Evolutionary conservation across 1,284 basidiomycete species (phyloP).

Genomic region (Singerocomus inundabilis): DNA sequence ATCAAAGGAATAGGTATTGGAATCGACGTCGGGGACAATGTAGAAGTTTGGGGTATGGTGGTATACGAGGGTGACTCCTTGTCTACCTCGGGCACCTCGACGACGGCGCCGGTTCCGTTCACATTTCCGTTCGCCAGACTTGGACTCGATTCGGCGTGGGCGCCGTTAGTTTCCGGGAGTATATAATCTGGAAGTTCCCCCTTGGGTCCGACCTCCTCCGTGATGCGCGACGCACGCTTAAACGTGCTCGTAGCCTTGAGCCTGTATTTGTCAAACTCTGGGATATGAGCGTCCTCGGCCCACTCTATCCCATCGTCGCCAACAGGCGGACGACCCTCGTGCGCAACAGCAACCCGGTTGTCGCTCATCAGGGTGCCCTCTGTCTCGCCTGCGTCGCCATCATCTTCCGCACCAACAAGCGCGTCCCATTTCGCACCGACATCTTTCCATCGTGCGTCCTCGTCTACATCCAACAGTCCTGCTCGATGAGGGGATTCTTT

Average conservation of each 20-base stretch:
- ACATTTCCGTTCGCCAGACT: not conserved
- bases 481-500: conserved; percentile 37
- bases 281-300: conserved; percentile 47
- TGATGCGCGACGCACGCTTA: conserved; percentile 23
- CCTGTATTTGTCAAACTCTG: conserved; percentile 33
- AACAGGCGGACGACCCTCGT: conserved; percentile 20
- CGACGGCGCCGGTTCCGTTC: conserved; percentile 2
- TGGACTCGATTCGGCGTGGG: not conserved
- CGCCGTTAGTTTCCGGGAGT: conserved; percentile 7
- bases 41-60: conserved; percentile 8
- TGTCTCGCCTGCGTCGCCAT: conserved; percentile 19
- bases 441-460: conserved; percentile 45
- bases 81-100: conserved; percentile 8
- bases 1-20: conserved; percentile 33
- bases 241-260: conserved; percentile 9
- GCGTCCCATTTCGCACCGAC: conserved; percentile 57
- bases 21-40: conserved; percentile 8
- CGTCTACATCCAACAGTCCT: conserved; percentile 38
- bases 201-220: conserved; percentile 35
- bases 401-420: conserved; percentile 16
- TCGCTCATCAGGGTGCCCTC: conserved; percentile 11
- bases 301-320: conserved; percentile 43
- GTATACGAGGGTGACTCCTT: not conserved
- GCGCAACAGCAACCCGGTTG: not conserved
- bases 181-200: conserved; percentile 37